Conservation (phyloP, 306 rosid species). For the Sesbania bispinosa region DNA sequence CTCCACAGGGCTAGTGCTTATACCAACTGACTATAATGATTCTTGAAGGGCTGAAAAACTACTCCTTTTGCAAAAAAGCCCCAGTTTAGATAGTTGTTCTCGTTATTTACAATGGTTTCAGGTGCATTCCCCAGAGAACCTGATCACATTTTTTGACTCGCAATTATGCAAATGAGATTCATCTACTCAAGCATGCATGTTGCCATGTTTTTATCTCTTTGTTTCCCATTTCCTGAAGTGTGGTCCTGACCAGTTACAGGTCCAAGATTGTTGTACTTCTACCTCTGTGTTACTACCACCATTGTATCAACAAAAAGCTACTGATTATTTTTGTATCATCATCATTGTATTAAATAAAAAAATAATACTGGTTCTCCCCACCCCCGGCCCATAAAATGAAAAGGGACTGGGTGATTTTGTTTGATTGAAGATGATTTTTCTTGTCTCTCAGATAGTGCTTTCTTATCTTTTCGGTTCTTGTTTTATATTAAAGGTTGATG, state of each 20-base stretch:
- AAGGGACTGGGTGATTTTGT: neutral
- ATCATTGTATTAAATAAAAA: neutral
- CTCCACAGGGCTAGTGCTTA: neutral
- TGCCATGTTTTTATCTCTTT: neutral
- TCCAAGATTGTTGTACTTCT: too few relatives aligned
- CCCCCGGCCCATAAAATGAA: neutral
- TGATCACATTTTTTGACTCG: conserved; percentile 15
- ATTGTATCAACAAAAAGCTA: neutral
- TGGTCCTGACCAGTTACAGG: conserved; percentile 6
- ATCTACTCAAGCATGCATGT: neutral
- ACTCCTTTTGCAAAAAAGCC: conserved; percentile 20
- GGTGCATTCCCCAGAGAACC: conserved; percentile 5
- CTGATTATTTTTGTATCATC: neutral
- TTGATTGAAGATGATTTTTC: neutral
- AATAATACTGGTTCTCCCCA: neutral
- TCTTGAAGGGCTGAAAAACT: conserved; percentile 16
- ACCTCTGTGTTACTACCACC: neutral
- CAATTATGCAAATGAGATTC: conserved; percentile 16
- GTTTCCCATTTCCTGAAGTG: conserved; percentile 4
- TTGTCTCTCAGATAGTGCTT: neutral
- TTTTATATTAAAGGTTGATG: too few relatives aligned
- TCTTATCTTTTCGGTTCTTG: neutral
- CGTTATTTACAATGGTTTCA: conserved; percentile 1
- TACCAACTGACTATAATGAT: conserved; percentile 16
- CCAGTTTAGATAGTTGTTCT: neutral